Evolutionary conservation across 2,329 filamentous ascomycete species (phyloP), one percentile per base, ranked within the genome.

Genomic region (Aureobasidium sp.): DNA sequence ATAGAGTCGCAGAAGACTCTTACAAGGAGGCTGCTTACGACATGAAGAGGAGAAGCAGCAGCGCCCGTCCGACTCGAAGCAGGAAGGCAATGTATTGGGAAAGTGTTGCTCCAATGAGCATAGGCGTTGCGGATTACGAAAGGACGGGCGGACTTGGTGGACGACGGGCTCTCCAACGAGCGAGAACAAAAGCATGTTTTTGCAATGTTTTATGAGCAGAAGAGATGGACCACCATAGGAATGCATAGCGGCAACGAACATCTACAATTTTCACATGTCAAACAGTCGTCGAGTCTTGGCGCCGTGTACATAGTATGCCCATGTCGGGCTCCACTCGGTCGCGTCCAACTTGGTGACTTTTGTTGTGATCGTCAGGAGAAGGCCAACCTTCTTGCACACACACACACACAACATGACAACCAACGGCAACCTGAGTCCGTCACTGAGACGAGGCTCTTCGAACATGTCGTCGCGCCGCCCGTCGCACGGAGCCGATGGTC

Each of bases 401-500:
- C 4, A 31, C 13, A 42, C 37, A 55, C 7, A 55, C n/a, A 35
- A 43, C 10, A 57, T 57, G 53, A 29, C 53, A 19, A 57, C n/a
- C 54, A 57, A 46, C 42, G 54, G 42, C 23, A 47, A 27, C 10
- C 17, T 57, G 19, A 57, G 54, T 38, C 54, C 54, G 23, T 57
- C 54, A 9, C 42, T 57, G 7, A 25, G 54, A 29, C 61, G 68
- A 67, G 19, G 70, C 54, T 70, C 71, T 51, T 70, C 68, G 60
- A 69, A 67, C 47, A 67, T 73, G 17, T 74, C 75, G 33, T 78
- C 78, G 50, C 74, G 78, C 64, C 76, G 76, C 27, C 71, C 75
- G 27, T 78, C 76, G 15, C 77, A 79, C 42, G 60, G 61, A 19
- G 31, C 40, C 3, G 62, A 62, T 19, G 57, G 33, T 11, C 21